Percentiles rank a stretch among this genome's conserved stretches.
Evolutionary conservation across 441 rosid species (phyloP).

Genomic region (Kokia cookei): DNA sequence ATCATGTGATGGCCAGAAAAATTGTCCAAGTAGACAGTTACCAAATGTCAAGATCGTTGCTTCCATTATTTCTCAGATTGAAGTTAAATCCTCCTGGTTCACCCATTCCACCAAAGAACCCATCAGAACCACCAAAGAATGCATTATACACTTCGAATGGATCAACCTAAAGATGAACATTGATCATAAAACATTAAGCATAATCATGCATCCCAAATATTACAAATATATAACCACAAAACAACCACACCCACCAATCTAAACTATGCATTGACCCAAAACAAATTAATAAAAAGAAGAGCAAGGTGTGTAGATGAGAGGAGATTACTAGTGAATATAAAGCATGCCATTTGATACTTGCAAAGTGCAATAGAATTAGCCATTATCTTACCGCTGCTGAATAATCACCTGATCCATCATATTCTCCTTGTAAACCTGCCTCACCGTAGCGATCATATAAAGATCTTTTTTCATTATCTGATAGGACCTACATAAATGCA

Average conservation of each 20-base stretch:
- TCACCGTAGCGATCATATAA: constrained; percentile 82
- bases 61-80: constrained; percentile 48
- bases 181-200: background rate
- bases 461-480: constrained; percentile 92
- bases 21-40: constrained; percentile 18
- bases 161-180: constrained; percentile 53
- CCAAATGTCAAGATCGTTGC: constrained; percentile 67
- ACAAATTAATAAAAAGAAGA: background rate
- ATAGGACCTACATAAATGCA: constrained; percentile 67
- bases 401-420: constrained; percentile 41
- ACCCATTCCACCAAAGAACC: constrained; percentile 57
- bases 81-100: constrained; percentile 53
- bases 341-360: background rate
- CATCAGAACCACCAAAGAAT: constrained; percentile 80
- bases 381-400: constrained; percentile 47
- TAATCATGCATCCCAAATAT: constrained; percentile 3
- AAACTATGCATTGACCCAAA: background rate
- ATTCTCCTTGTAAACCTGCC: constrained; percentile 62
- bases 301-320: background rate
- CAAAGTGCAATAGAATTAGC: constrained; percentile 3
- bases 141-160: constrained; percentile 76
- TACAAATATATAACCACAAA: background rate
- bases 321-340: background rate
- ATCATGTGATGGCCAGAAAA: background rate
- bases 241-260: background rate